A percentile compares a stretch with the other conserved stretches of the same genome.
Conservation (phyloP, 495 filamentous ascomycete species). For the Alectoria sarmentosa region DNA sequence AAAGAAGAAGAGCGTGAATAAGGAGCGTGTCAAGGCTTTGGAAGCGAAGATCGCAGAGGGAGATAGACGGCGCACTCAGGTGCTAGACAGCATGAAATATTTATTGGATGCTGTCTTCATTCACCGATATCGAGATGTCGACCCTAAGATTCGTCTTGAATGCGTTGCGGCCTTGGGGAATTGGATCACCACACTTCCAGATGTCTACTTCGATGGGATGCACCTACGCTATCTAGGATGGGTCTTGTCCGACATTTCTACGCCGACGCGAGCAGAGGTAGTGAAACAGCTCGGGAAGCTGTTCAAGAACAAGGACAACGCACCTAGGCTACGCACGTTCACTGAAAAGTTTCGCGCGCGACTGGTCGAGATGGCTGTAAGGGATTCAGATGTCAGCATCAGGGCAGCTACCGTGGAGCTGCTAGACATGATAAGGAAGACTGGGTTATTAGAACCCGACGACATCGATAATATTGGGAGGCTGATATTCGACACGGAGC, state of each 20-base stretch:
- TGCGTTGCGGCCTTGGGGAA: slow-evolving; percentile 75
- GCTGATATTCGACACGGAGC: slow-evolving; percentile 80
- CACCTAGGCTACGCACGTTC: slow-evolving; percentile 73
- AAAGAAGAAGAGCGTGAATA: slow-evolving; percentile 70
- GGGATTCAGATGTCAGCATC: slow-evolving; percentile 70
- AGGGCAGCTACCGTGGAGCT: slow-evolving; percentile 72
- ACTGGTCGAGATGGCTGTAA: slow-evolving; percentile 87
- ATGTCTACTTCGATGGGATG: slow-evolving; percentile 76
- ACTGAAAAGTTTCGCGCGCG: slow-evolving; percentile 81
- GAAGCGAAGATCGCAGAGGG: slow-evolving; percentile 60
- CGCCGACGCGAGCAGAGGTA: slow-evolving; percentile 64
- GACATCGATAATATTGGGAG: slow-evolving; percentile 82
- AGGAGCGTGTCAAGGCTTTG: slow-evolving; percentile 60
- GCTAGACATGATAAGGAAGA: slow-evolving; percentile 71
- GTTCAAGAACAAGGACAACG: slow-evolving; percentile 66
- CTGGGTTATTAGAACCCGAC: slow-evolving; percentile 78
- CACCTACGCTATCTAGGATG: slow-evolving; percentile 93
- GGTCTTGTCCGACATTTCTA: slow-evolving; percentile 69
- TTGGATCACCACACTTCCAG: slow-evolving; percentile 79
- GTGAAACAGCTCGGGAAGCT: slow-evolving; percentile 73
- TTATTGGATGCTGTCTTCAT: slow-evolving; percentile 87
- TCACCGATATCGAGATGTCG: slow-evolving; percentile 91
- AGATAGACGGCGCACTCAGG: slow-evolving; percentile 52
- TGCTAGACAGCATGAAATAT: slow-evolving; percentile 65
- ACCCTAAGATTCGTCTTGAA: slow-evolving; percentile 76